Base-by-base conservation (phyloP, 2,329 filamentous ascomycete genomes). In the Ophiostoma sp. region DNA sequence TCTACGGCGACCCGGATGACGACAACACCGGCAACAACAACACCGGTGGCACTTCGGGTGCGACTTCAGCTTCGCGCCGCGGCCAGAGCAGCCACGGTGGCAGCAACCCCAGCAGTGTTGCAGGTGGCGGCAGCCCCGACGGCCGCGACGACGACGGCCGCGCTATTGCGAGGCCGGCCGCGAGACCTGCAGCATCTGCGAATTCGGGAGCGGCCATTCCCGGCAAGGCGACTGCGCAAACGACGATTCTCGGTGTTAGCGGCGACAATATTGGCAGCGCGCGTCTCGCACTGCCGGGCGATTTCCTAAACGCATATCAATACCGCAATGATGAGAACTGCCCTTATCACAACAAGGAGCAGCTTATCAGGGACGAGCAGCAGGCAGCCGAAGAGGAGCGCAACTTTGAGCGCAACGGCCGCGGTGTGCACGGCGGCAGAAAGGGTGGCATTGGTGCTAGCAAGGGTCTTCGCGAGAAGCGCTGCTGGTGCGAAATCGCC, bases 211-310 rank as follows among this genome's bases (percentile, higher is more conserved):
- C 11, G 23, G 44, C 36, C n/a, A 6, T n/a, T 11, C 15, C 13
- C 20, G 66, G 69, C 54, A 70, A 68, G 36, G 35, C 52, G 10
- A 23, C 52, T 7, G 15, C 52, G 6, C 27, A 52, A 8, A 66
- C 66, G 31, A 66, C 71, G 0, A 68, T 73, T 27, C 36, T 66
- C 4, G 73, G 73, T 20, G 73, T 71, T 13, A 67, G 70, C 41
- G 73, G 72, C 60, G 71, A 74, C 70, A 72, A 64, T 15, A 39
- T 67, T 1, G 73, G 73, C 52, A 72, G 69, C n/a, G 70, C 73
- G 23, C 70, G 72, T 2, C 78, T 78, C 67, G 78, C 81, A 4
- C 74, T 86, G 4, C 83, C 85, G 0, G 83, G 84, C 27, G 84
- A 86, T 73, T 84, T 85, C 52, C 76, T 87, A 7, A 78, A 75